Evolutionary conservation across 2,329 filamentous ascomycete genomes (phyloP), one percentile per base, ranked within the genome.

Genomic region (Colletotrichum sp.): DNA sequence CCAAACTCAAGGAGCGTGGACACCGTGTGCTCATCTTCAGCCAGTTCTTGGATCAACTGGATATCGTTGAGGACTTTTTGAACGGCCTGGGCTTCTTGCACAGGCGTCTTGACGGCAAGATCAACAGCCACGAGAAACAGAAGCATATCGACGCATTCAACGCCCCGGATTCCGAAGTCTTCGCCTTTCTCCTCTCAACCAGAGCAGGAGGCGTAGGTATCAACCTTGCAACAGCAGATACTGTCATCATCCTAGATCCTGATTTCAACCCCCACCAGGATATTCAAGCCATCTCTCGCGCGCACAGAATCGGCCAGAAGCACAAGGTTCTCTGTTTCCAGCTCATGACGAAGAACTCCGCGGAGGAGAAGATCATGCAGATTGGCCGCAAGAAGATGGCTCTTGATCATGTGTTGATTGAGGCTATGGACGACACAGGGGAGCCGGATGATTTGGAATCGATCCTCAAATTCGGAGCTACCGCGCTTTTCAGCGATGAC

Each of bases 261-360:
- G 97, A 99, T 82, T 99, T 98, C 88, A 99, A 99, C 77, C 97
- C 97, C 1, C 97, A 99, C 82, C 97, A 99, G 84, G 98, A 99
- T 81, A 94, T 99, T 55, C 97, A 99, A 84, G 97, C 97, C 0
- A 89, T 99, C 34, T 98, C 96, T 34, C 93, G 98, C 78, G 97
- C 96, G 21, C 97, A 99, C 84, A 94, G 97, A 30, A 99, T 99
- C 78, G 98, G 98, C 0, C 98, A 99, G 85, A 95, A 96, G 84
- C 96, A 97, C 79, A 98, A 98, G 80, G 97, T 99, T 0, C 89
- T 99, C 3, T 98, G 98, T 79, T 98, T 99, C 81, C 96, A 99
- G 83, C 87, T 99, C 1, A 95, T 98, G 88, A 99, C 96, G 3
- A 94, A 96, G 75, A 92, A 93, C 55, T 96, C 94, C 32, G 95